Evolutionary conservation across 164 flowering plant genomes (phyloP).

Genomic region (Akebia trifoliata): DNA sequence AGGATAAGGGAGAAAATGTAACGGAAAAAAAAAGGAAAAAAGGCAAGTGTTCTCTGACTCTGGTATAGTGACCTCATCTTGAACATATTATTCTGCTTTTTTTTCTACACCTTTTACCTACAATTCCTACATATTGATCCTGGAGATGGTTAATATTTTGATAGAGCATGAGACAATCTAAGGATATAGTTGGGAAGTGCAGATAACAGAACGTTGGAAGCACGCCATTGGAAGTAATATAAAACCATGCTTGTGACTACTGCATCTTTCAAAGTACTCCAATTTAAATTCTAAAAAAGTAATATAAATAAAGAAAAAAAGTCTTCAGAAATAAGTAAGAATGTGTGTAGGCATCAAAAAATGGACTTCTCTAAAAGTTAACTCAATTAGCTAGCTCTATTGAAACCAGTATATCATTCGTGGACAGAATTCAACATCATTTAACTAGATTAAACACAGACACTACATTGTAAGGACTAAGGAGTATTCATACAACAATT

Average conservation of each 20-base stretch:
- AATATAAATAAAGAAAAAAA: neutral
- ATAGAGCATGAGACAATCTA: slow-evolving; percentile 12
- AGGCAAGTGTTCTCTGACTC: neutral
- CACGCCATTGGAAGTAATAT: slow-evolving; percentile 7
- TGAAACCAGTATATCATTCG: too few species aligned
- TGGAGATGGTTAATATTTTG: slow-evolving; percentile 19
- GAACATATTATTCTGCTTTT: slow-evolving; percentile 18
- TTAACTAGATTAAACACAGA: too few species aligned
- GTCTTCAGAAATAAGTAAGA: neutral
- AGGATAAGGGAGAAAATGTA: neutral
- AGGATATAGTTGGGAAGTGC: slow-evolving; percentile 5
- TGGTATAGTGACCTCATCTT: slow-evolving; percentile 16
- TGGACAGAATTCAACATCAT: too few species aligned
- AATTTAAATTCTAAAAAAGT: neutral
- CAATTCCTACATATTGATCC: slow-evolving; percentile 21
- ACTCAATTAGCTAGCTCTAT: too few species aligned
- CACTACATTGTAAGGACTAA: too few species aligned
- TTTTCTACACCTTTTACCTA: slow-evolving; percentile 19
- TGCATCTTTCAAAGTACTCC: too few species aligned
- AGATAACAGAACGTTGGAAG: slow-evolving; percentile 9
- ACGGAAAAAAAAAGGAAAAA: neutral
- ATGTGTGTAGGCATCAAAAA: too few species aligned
- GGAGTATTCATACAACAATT: too few species aligned
- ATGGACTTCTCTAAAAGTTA: neutral
- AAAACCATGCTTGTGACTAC: neutral